Evolutionary conservation across 441 rosid species (phyloP).

Genomic region (Pelargonium cotyledonis): DNA sequence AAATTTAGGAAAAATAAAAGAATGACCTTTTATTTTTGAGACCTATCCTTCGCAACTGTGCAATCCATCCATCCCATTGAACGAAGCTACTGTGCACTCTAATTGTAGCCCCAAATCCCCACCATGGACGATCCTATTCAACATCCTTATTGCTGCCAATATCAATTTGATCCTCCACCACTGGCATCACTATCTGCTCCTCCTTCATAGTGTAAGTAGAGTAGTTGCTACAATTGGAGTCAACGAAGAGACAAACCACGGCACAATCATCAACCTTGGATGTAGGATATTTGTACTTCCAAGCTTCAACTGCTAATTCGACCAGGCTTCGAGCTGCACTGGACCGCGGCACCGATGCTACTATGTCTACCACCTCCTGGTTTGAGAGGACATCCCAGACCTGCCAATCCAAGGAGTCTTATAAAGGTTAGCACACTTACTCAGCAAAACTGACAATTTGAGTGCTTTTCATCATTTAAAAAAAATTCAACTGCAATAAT

Average conservation of each 20-base stretch:
- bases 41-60: neutral
- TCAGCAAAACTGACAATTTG: neutral
- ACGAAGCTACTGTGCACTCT: no score
- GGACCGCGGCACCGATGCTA: constrained; percentile 4
- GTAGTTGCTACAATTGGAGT: neutral
- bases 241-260: constrained; percentile 9
- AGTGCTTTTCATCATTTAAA: neutral
- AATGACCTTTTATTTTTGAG: neutral
- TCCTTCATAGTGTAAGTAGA: neutral
- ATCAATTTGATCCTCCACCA: neutral
- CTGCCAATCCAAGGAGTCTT: neutral
- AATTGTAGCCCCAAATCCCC: no score
- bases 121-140: neutral
- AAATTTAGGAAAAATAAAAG: neutral
- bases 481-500: no score
- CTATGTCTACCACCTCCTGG: neutral
- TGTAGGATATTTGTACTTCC: constrained; percentile 9
- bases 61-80: neutral
- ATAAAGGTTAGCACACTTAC: neutral
- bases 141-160: neutral
- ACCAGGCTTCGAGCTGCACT: constrained; percentile 1
- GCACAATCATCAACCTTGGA: constrained; percentile 9
- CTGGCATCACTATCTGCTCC: neutral
- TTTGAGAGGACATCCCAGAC: constrained; percentile 6
- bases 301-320: neutral